Evolutionary conservation across 2,329 filamentous ascomycete species (phyloP).

Genomic region (Phoma herbarum): DNA sequence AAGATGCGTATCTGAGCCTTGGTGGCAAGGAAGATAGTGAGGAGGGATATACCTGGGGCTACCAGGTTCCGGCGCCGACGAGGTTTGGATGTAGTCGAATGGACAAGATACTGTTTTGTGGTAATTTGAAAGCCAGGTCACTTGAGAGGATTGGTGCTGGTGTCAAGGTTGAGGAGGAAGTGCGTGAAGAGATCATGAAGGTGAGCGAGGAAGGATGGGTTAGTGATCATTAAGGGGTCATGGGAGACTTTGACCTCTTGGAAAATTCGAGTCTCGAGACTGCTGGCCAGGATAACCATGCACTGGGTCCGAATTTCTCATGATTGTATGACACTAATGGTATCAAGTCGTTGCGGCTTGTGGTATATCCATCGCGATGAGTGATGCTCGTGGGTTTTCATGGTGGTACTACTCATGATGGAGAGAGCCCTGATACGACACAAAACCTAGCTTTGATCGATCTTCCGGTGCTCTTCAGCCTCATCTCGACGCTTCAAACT

Average conservation of each 20-base stretch:
- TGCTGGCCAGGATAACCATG: too few species aligned
- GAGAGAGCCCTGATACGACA: too few species aligned
- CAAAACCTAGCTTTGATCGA: too few species aligned
- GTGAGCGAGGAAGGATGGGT: constrained; percentile 58
- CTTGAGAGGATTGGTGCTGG: constrained; percentile 61
- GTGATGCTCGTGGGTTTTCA: too few species aligned
- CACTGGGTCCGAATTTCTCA: too few species aligned
- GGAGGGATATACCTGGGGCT: constrained; percentile 66
- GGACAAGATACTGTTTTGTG: constrained; percentile 64
- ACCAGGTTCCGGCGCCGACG: constrained; percentile 57
- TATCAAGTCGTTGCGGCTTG: too few species aligned
- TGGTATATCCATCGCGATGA: too few species aligned
- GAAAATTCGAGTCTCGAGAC: neutral
- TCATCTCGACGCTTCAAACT: too few species aligned
- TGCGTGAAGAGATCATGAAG: constrained; percentile 35
- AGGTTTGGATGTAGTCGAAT: constrained; percentile 62
- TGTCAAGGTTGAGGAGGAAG: constrained; percentile 54
- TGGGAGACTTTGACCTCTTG: constrained; percentile 39
- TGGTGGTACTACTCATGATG: too few species aligned
- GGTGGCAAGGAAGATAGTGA: constrained; percentile 62
- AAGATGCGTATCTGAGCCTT: constrained; percentile 62
- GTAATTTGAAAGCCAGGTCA: constrained; percentile 40
- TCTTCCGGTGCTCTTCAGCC: too few species aligned
- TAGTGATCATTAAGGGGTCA: constrained; percentile 61
- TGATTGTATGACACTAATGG: too few species aligned